These are phyloP conservation scores for Yueomyces sinensis DNA, from an alignment of 805 yeast genomes.

Conservation along the genomic window DNA sequence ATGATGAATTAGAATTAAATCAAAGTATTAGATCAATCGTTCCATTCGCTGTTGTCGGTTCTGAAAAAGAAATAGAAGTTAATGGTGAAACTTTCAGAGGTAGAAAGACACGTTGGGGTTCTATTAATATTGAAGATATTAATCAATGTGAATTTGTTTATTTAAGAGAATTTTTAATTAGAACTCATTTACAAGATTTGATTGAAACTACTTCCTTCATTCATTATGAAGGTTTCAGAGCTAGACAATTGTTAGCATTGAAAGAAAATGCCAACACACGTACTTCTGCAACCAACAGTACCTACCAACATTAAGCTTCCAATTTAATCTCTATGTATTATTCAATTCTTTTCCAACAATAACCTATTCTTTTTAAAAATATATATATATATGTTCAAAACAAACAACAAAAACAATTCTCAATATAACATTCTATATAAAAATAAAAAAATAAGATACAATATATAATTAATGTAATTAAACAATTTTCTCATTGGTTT, in stretches of 20 bases:
- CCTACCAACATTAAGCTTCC: constrained; percentile 10
- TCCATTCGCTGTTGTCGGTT: constrained; percentile 93
- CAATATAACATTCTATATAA: no score
- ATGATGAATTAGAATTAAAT: constrained; percentile 61
- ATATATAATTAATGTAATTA: no score
- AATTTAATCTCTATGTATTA: no score
- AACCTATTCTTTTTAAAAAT: no score
- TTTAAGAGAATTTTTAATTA: constrained; percentile 83
- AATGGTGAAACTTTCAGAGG: constrained; percentile 79
- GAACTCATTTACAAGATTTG: constrained; percentile 91
- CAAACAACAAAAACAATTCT: no score
- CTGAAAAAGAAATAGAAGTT: constrained; percentile 61
- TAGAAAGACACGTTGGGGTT: constrained; percentile 88
- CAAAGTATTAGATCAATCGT: constrained; percentile 61
- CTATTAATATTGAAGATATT: constrained; percentile 85
- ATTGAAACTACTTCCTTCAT: constrained; percentile 80
- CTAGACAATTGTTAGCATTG: constrained; percentile 85
- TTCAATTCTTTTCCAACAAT: no score
- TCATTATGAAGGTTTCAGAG: constrained; percentile 87
- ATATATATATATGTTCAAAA: no score
- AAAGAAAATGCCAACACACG: constrained; percentile 66
- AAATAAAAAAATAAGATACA: no score
- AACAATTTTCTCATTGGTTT: no score
- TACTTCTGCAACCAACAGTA: constrained; percentile 19
- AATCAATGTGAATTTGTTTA: constrained; percentile 93